Evolutionary conservation across 768 basidiomycete species (phyloP), one percentile per base, ranked within the genome.

Genomic region (Aureoboletus auriporus): DNA sequence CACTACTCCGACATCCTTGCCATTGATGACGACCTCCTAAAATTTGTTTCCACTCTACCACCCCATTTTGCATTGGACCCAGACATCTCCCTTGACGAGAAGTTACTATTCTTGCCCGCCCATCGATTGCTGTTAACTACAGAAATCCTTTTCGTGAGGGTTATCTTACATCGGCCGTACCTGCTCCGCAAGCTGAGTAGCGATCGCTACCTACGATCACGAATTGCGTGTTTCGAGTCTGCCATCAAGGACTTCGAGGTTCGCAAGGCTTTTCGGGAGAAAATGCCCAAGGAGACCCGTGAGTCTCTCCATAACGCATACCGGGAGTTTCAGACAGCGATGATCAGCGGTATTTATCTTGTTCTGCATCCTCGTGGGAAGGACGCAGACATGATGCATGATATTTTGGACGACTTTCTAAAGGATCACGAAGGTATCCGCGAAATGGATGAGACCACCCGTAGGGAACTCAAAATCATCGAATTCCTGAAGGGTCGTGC

Each of bases 51-150:
- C 33, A 72, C 74, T 48, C 74, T 96, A 9, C 93, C 93, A 11
- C 84, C 88, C 11, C 83, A 91, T 61, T 93, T 82, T 62, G 68
- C 87, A 23, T 65, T 87, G 40, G 75, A 85, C 27, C 84, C 91
- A 3, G 89, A 95, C 67, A 85, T 72, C 33, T 83, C 83, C 5
- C 75, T 89, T 34, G 93, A 95, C 66, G 76, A 81, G 45, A 70
- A 72, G 23, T 71, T 72, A 58, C 72, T 71, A 34, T 90, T 77
- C 57, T 73, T 96, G 44, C 84, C 89, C 3, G 75, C 88, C 34
- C 93, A 96, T 59, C 82, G 93, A 39, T 95, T 89, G 69, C 78
- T 95, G 37, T 77, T 96, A 46, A 82, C 89, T 43, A 94, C 93
- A 0, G 93, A 96, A 66, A 82, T 93, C 44, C 76, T 91, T 40